Base-by-base conservation (phyloP, 768 basidiomycete species). In the Naganishia vishniacii region DNA sequence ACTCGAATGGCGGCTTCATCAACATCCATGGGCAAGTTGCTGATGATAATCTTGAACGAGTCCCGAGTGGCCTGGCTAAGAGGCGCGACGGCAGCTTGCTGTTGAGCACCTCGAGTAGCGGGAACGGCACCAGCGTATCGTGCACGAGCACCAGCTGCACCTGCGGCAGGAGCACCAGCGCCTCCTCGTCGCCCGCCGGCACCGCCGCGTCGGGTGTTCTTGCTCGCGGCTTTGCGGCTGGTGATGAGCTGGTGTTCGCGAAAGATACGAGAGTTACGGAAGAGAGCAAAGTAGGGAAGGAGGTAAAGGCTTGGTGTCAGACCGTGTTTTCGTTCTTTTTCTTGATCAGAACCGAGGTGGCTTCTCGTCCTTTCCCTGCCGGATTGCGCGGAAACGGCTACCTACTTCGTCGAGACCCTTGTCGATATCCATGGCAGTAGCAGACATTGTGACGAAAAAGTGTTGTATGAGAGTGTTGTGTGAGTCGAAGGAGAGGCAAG, bases 1-100 rank as follows among this genome's bases (percentile, higher is more conserved):
- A 97, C 95, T 84, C 88, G 89, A 78, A 99, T 85, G 79, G 95
- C 91, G 18, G 82, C 80, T 76, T 98, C 93, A 69, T 91, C 94
- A 60, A 99, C 94, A 73, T 99, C 94, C 7, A 77, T 74, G 32
- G 94, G 94, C 47, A 99, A 85, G 77, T 93, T 93, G 68, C 89
- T 91, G 61, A 99, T 90, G 71, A 98, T 90, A 69, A 98, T 93
- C 81, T 97, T 98, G 76, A 89, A 86, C 1, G 89, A 82, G 34
- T 78, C 76, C 60, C 68, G 68, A 42, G 71, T 69, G 25, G 69
- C 68, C 37, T 47, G 61, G 0, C 75, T 64, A 25, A 67, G 59
- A 20, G 59, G 61, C 28, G 60, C 62, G 23, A 67, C 67, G 20
- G 61, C 67, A 6, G 68, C 64, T 47, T 61, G 59, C 42, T 61